phyloP scores from a whole-genome alignment of 371 early-diverging fungal species.

The Apophysomyces trapeziformis region DNA sequence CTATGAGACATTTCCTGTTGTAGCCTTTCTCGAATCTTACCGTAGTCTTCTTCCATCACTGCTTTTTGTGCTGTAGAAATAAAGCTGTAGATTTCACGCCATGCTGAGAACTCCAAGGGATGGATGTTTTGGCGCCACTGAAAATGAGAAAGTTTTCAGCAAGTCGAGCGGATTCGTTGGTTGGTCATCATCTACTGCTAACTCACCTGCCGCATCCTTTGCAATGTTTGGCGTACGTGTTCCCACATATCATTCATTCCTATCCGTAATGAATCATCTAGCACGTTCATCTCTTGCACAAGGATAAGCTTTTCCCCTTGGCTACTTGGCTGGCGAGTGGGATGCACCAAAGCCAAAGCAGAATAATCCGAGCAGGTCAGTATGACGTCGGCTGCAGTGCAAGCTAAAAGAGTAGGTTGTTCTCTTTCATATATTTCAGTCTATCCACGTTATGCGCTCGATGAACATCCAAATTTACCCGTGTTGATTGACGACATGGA shows the following conservation, averaged over 20 bases:
- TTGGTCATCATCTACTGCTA: no score
- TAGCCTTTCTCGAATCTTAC: not conserved
- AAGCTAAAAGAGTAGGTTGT: conserved; percentile 13
- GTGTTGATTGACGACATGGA: not conserved
- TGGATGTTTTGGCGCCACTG: not conserved
- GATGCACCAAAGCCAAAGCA: not conserved
- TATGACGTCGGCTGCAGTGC: conserved; percentile 7
- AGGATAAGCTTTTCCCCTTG: not conserved
- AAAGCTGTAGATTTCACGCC: not conserved
- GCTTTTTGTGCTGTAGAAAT: not conserved
- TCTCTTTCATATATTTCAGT: not conserved
- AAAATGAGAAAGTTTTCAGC: not conserved
- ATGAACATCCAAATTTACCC: not conserved
- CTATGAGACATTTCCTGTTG: not conserved
- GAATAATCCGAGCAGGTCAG: not conserved
- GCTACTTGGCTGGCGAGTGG: not conserved
- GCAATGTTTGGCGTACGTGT: not conserved
- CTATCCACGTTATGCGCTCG: not conserved
- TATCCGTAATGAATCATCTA: not conserved
- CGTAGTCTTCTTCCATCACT: not conserved
- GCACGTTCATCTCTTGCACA: not conserved
- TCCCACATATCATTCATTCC: not conserved
- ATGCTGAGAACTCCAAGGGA: not conserved
- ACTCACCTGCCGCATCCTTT: not conserved
- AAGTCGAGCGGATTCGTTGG: not conserved